A percentile compares a stretch with the other conserved stretches of the same genome.
phyloP scores from a whole-genome alignment of 352 stramenopile species.

The Phytophthora vignae region DNA sequence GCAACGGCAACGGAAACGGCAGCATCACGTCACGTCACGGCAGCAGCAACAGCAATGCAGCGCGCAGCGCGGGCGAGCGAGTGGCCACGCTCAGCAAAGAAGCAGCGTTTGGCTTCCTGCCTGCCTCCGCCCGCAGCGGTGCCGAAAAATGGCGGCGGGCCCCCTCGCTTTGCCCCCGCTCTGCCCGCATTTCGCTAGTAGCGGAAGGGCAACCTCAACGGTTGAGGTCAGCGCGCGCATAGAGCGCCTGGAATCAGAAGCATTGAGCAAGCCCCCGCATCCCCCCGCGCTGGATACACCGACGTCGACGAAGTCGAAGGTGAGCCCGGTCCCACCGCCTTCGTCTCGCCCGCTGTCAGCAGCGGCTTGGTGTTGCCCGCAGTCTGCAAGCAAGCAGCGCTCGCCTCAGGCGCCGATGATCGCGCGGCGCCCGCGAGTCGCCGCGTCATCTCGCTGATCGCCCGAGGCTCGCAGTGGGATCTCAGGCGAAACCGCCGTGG shows the following conservation, averaged over 20 bases:
- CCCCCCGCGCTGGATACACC: not conserved
- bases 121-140: not conserved
- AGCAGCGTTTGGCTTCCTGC: no score
- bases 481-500: conserved; percentile 4
- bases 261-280: no score
- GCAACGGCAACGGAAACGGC: not conserved
- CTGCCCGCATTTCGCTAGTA: not conserved
- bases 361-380: not conserved
- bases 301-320: no score
- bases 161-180: not conserved
- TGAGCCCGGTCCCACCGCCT: no score
- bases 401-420: not conserved
- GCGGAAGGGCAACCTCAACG: not conserved
- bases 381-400: not conserved
- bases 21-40: no score
- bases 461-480: not conserved
- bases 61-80: no score
- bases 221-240: not conserved
- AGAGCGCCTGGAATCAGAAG: not conserved
- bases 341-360: not conserved
- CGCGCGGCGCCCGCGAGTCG: no score
- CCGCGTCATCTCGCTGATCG: not conserved
- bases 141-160: not conserved
- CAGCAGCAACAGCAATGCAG: no score
- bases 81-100: no score